Conservation (phyloP, 176 grass and related monocot species). For the Chrysopogon serrulatus region DNA sequence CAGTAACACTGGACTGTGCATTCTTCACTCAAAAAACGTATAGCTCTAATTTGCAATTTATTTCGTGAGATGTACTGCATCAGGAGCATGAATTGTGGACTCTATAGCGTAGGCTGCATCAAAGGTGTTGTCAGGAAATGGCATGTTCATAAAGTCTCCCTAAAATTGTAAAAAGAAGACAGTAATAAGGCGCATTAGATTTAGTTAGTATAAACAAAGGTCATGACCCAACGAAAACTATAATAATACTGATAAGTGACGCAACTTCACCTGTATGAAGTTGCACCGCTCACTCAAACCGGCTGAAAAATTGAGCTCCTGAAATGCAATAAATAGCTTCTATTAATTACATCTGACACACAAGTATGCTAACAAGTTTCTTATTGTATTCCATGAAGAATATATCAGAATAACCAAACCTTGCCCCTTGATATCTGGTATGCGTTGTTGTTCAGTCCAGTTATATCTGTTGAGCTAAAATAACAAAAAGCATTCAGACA, state of each 20-base stretch:
- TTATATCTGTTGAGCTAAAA: slow-evolving; percentile 51
- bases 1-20: too few species aligned
- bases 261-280: slow-evolving; percentile 38
- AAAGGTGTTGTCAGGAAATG: slow-evolving; percentile 50
- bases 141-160: slow-evolving; percentile 82
- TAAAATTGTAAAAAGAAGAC: slow-evolving; percentile 20
- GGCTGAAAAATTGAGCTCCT: slow-evolving; percentile 42
- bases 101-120: slow-evolving; percentile 54
- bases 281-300: slow-evolving; percentile 28
- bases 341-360: background rate
- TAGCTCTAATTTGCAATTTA: background rate
- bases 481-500: background rate
- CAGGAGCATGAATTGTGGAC: slow-evolving; percentile 65
- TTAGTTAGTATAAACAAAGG: background rate
- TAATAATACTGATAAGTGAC: background rate
- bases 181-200: background rate
- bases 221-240: background rate
- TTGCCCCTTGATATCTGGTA: slow-evolving; percentile 67
- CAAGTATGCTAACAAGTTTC: background rate
- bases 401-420: slow-evolving; percentile 4
- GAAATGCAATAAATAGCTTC: slow-evolving; percentile 11
- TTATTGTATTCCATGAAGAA: background rate
- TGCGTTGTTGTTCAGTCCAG: slow-evolving; percentile 66
- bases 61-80: slow-evolving; percentile 23
- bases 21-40: too few species aligned